A percentile compares a stretch with the other conserved stretches of the same genome.
Conservation (phyloP, 108 stramenopile species). For the Conticribra guillardii region DNA sequence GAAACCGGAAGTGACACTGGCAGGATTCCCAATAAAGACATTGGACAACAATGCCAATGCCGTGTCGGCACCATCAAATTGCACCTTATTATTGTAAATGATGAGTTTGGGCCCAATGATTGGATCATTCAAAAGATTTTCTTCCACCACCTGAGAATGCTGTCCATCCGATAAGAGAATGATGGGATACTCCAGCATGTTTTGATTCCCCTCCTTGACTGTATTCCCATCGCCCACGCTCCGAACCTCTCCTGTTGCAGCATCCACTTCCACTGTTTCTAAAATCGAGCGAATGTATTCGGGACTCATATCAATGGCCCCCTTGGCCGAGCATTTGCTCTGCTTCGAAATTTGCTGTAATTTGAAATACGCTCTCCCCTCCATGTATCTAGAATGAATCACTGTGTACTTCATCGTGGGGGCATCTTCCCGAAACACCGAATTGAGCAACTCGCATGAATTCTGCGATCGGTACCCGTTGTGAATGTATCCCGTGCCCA, state of each 20-base stretch:
- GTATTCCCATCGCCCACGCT: no score
- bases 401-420: constrained; percentile 1
- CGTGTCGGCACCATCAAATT: constrained; percentile 13
- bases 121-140: constrained; percentile 22
- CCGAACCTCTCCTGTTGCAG: no score
- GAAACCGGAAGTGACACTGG: constrained; percentile 14
- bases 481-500: constrained; percentile 21
- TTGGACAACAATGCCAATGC: constrained; percentile 17
- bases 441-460: constrained; percentile 10
- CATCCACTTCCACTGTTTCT: constrained; percentile 1
- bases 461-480: constrained; percentile 2
- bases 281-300: constrained; percentile 24
- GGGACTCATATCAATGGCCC: constrained; percentile 11
- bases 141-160: constrained; percentile 2
- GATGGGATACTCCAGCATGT: constrained; percentile 24
- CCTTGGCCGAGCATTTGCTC: not conserved
- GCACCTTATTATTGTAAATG: constrained; percentile 1
- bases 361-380: not conserved
- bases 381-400: constrained; percentile 16
- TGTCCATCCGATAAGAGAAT: constrained; percentile 27
- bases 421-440: constrained; percentile 5
- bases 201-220: no score
- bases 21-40: constrained; percentile 36
- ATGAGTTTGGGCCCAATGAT: constrained; percentile 19
- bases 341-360: constrained; percentile 1